Conservation (phyloP, 2,329 filamentous ascomycete genomes). For the Ceratocystis ficicola region DNA sequence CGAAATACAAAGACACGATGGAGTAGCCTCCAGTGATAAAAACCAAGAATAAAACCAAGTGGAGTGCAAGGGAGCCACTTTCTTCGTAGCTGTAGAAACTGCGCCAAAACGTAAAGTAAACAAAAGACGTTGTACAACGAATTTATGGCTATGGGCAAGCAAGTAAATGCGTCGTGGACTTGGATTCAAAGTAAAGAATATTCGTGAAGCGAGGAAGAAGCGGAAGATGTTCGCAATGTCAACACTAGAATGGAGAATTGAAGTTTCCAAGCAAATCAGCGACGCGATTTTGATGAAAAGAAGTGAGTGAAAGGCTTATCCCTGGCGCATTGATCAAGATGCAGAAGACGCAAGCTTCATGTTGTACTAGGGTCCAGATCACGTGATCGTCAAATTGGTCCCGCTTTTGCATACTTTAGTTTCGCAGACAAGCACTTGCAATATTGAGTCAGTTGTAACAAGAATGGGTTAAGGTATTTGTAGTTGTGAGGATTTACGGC, state of each 20-base stretch:
- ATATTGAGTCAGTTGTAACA: not conserved
- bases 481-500: not conserved
- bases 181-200: not conserved
- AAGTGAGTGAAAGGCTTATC: not conserved
- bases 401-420: not conserved
- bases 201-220: too few relatives aligned
- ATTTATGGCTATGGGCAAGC: not conserved
- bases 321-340: conserved; percentile 9
- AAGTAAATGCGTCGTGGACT: not conserved
- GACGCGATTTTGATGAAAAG: not conserved
- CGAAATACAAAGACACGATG: too few relatives aligned
- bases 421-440: not conserved
- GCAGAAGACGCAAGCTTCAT: not conserved
- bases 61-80: not conserved
- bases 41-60: not conserved
- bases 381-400: not conserved
- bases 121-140: not conserved
- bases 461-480: not conserved
- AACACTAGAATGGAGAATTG: too few relatives aligned
- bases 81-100: conserved; percentile 1
- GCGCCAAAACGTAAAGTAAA: conserved; percentile 5
- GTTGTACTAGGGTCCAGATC: not conserved
- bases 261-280: too few relatives aligned
- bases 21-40: not conserved
- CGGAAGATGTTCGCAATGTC: too few relatives aligned